Evolutionary conservation across 176 grass and related monocot genomes (phyloP), one percentile per base, ranked within the genome.

Genomic region (Raddia guianensis): DNA sequence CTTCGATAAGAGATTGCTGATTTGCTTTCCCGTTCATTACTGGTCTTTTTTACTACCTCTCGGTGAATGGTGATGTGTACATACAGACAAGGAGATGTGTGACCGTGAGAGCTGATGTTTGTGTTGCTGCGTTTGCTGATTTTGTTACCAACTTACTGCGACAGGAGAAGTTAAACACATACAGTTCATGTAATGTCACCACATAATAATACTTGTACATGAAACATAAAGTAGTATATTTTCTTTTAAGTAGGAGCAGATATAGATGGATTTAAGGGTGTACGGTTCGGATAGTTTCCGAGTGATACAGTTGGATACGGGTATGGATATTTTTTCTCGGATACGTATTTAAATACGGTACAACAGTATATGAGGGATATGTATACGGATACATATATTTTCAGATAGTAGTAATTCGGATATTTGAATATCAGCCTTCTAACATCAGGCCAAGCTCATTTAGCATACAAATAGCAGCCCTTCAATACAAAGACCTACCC

Each of bases 1-100:
- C 3, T 81, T 40, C 62, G 75, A 45, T 59, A 55, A 52, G 81
- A 58, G 78, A 89, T 78, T 78, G 42, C 44, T 43, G 45, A 55
- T 70, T 71, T 44, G 5, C 49, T 27, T 32, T 12, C 5, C 27
- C 27, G 42, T 73, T 19, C 63, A 37, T 32, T 45, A 40, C 2
- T 34, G 21, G 42, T 33, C 56, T 9, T 46, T 10, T 12, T 66
- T 45, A 12, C 12, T 5, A 12, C 58, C 47, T 32, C 42, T 61
- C 52, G 20, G 49, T 9, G 55, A 42, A 56, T 40, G 12, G 72
- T 34, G 8, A 40, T 20, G 21, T 40, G 60, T 78, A 42, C 27
- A 19, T 78, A 51, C 0, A 49, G 7, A 48, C 9, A n/a, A 7
- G 37, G 10, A 12, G 6, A 68, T 60, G 19, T 44, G 37, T 15